Percentiles rank a stretch among this genome's conserved stretches.
These are phyloP conservation scores for Camelina laxa DNA, from an alignment of 345 rosid genomes.

Conservation along the genomic window DNA sequence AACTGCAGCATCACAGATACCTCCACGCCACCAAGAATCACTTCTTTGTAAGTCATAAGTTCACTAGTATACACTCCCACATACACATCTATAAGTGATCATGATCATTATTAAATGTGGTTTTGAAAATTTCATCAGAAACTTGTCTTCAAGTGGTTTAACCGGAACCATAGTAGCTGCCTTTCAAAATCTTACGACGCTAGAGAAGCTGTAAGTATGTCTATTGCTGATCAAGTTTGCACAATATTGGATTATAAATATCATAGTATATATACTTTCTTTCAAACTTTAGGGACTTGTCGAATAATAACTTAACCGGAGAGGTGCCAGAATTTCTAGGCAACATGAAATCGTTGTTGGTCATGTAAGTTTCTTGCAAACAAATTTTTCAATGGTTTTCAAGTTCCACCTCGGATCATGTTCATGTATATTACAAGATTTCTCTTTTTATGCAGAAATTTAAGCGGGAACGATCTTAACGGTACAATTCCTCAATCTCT, in stretches of 20 bases:
- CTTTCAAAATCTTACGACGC: conserved; percentile 42
- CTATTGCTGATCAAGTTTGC: too few species aligned
- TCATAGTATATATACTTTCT: not conserved
- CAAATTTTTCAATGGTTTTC: not conserved
- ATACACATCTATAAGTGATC: not conserved
- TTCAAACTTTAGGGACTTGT: conserved; percentile 57
- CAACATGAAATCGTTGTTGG: conserved; percentile 41
- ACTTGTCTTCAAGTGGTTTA: conserved; percentile 53
- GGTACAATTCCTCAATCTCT: conserved; percentile 53
- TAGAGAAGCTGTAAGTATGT: conserved; percentile 49
- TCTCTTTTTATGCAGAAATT: conserved; percentile 44
- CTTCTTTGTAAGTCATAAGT: conserved; percentile 25
- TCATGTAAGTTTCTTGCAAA: conserved; percentile 49
- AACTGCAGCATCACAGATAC: not conserved
- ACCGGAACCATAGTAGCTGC: conserved; percentile 41
- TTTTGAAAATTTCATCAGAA: conserved; percentile 23
- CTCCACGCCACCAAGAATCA: conserved; percentile 17
- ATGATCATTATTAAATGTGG: not conserved
- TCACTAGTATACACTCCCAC: not conserved
- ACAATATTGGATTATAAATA: too few species aligned
- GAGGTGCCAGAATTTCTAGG: conserved; percentile 55
- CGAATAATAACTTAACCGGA: conserved; percentile 57
- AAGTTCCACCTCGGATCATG: not conserved
- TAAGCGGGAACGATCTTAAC: conserved; percentile 48
- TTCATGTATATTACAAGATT: not conserved